Conservation (phyloP, 768 basidiomycete genomes). For the Leccinellum luteum region DNA sequence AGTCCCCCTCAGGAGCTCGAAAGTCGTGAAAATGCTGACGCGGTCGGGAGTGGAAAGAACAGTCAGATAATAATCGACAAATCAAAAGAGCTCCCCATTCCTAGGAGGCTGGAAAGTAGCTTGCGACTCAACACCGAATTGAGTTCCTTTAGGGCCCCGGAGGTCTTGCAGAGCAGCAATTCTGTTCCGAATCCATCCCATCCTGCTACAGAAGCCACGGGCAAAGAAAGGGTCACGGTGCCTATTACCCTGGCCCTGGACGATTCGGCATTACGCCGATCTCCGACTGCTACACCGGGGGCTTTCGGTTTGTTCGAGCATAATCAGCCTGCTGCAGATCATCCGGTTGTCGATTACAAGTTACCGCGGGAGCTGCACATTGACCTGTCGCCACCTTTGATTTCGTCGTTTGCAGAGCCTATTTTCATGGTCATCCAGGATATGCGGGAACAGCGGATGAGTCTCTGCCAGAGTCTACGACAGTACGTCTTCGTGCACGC, state of each 20-base stretch:
- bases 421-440: constrained; percentile 83
- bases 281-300: not conserved
- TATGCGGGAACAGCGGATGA: constrained; percentile 96
- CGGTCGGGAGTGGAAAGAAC: constrained; percentile 10
- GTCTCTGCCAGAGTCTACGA: constrained; percentile 87
- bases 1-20: constrained; percentile 15
- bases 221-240: not conserved
- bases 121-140: constrained; percentile 4
- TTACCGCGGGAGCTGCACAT: constrained; percentile 60
- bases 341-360: constrained; percentile 50
- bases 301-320: constrained; percentile 2
- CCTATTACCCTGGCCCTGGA: not conserved
- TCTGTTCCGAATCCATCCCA: not conserved
- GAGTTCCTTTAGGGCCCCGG: not conserved
- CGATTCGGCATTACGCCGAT: not conserved
- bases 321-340: constrained; percentile 10
- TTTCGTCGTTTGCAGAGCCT: constrained; percentile 71
- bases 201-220: not conserved
- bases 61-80: constrained; percentile 4
- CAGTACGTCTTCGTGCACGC: constrained; percentile 95
- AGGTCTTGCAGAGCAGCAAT: not conserved
- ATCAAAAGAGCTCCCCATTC: not conserved
- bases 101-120: not conserved
- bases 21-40: constrained; percentile 11
- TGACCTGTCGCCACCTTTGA: constrained; percentile 50